A percentile compares a stretch with the other conserved stretches of the same genome.
Evolutionary conservation across 129 eudicot genomes (phyloP).

Genomic region (Artemisia argyi): DNA sequence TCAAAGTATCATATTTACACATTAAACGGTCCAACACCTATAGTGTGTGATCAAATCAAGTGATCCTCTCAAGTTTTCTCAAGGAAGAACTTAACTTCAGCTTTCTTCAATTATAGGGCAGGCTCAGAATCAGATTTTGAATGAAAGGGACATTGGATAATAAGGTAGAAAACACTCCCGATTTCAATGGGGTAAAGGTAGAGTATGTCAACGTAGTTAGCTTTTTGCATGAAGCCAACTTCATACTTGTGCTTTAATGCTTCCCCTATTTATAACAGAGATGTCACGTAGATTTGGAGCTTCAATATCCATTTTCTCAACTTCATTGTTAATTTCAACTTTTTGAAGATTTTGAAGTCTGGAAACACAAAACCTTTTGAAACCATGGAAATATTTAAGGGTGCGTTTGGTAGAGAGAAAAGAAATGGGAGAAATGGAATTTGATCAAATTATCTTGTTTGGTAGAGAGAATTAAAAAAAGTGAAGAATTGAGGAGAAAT

Average conservation of each 20-base stretch:
- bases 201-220: background rate
- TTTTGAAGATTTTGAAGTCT: background rate
- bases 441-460: too few species aligned
- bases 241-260: background rate
- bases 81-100: conserved; percentile 5
- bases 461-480: too few species aligned
- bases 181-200: background rate
- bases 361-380: background rate
- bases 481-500: too few species aligned
- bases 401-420: too few species aligned
- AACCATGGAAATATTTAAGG: background rate
- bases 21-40: too few species aligned
- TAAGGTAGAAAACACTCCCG: background rate
- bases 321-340: background rate
- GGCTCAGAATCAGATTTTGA: background rate
- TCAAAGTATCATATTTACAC: too few species aligned
- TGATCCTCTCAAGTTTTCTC: background rate
- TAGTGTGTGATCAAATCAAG: too few species aligned
- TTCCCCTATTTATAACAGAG: too few species aligned
- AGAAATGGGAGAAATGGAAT: too few species aligned
- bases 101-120: background rate
- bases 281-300: too few species aligned
- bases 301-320: background rate
- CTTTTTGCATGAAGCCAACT: conserved; percentile 2
- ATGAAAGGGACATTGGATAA: background rate